Percentiles rank a stretch among this genome's conserved stretches.
Conservation (phyloP, 495 filamentous ascomycete species). For the Bryoglossum gracile region DNA sequence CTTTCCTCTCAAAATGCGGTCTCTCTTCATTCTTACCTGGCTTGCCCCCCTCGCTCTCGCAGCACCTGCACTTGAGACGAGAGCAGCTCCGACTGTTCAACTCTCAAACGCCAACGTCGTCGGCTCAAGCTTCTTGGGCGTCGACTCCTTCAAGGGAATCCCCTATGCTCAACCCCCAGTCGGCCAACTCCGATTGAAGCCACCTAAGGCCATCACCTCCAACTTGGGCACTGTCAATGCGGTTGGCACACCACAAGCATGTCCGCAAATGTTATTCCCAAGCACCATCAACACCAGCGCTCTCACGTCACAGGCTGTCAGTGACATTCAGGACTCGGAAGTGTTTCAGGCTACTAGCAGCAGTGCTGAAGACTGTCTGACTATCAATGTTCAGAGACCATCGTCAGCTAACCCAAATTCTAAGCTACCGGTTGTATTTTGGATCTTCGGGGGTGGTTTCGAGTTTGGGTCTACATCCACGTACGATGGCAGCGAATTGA, state of each 20-base stretch:
- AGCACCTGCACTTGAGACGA: not conserved
- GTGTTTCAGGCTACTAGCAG: conserved; percentile 44
- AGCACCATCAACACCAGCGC: conserved; percentile 27
- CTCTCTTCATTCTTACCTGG: not conserved
- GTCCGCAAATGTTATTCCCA: conserved; percentile 45
- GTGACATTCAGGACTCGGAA: conserved; percentile 43
- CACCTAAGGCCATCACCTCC: conserved; percentile 45
- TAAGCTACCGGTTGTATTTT: conserved; percentile 54
- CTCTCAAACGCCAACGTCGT: conserved; percentile 10
- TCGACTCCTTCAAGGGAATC: conserved; percentile 53
- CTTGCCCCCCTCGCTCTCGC: conserved; percentile 6
- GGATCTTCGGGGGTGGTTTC: conserved; percentile 62
- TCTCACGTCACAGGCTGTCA: conserved; percentile 39
- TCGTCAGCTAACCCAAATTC: conserved; percentile 31
- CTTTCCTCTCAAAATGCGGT: not conserved
- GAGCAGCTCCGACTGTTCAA: conserved; percentile 2
- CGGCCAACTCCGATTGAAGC: conserved; percentile 47
- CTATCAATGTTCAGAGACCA: conserved; percentile 56
- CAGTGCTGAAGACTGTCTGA: conserved; percentile 56
- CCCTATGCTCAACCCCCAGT: conserved; percentile 57
- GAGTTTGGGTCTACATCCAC: conserved; percentile 49
- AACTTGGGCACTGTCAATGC: conserved; percentile 37
- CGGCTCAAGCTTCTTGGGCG: conserved; percentile 1
- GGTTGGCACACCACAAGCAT: conserved; percentile 36
- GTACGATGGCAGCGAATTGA: conserved; percentile 45